These are phyloP conservation scores for Coemansia asiatica DNA, from an alignment of 192 early-diverging fungal genomes.

Conservation along the genomic window DNA sequence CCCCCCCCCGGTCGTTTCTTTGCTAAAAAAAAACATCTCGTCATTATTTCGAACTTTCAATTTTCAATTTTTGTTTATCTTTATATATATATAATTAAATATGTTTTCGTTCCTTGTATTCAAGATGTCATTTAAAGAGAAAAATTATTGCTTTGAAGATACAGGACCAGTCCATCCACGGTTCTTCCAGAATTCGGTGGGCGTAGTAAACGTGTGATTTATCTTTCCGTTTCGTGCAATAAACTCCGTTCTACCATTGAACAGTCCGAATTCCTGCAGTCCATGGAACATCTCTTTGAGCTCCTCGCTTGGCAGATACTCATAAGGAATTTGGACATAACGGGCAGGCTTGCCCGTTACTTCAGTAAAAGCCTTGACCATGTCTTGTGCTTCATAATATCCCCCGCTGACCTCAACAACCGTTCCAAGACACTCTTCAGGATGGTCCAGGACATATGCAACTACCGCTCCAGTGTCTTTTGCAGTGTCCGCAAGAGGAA, in stretches of 20 bases:
- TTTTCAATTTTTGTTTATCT: neutral
- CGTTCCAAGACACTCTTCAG: constrained; percentile 23
- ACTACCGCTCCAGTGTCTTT: constrained; percentile 40
- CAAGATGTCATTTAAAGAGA: too few species aligned
- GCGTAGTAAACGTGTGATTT: constrained; percentile 24
- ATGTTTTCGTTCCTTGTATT: neutral
- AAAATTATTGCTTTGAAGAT: neutral
- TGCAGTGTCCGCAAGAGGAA: constrained; percentile 37
- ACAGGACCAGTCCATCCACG: constrained; percentile 55
- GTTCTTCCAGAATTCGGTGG: constrained; percentile 36
- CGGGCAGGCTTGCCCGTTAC: constrained; percentile 37
- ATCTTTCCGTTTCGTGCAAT: constrained; percentile 28
- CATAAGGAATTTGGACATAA: constrained; percentile 18
- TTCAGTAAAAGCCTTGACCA: constrained; percentile 38
- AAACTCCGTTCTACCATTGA: constrained; percentile 30
- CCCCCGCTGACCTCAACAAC: constrained; percentile 23
- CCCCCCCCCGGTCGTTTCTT: neutral
- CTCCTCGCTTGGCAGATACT: constrained; percentile 6
- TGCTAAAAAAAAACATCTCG: neutral
- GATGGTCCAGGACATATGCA: constrained; percentile 28
- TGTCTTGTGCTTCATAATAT: constrained; percentile 33
- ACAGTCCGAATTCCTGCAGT: constrained; percentile 32
- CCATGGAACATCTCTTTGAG: constrained; percentile 27
- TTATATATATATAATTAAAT: neutral
- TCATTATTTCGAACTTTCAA: neutral